phyloP scores from a whole-genome alignment of 345 rosid species.

The Barbarea vulgaris region DNA sequence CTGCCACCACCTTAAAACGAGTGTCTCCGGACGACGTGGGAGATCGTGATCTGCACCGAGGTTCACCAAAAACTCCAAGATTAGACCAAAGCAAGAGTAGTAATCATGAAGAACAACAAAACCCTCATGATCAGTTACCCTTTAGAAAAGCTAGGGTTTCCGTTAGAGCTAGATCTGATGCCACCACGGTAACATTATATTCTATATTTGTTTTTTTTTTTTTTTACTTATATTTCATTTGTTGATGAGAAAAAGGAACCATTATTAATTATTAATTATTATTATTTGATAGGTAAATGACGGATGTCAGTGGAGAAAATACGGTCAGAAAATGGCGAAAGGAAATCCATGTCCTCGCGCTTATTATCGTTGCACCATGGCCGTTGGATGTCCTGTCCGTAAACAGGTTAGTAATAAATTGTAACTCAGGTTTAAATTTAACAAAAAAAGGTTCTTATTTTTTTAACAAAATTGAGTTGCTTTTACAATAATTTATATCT shows the following conservation, averaged over 20 bases:
- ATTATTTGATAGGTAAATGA: constrained; percentile 52
- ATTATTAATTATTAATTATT: neutral
- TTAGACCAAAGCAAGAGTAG: constrained; percentile 46
- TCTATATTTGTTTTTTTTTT: neutral
- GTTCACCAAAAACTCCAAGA: constrained; percentile 53
- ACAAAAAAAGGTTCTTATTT: neutral
- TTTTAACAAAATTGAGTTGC: neutral
- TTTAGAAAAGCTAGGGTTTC: constrained; percentile 67
- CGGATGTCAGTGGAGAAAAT: constrained; percentile 91
- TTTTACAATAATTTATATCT: neutral
- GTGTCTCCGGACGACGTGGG: constrained; percentile 37
- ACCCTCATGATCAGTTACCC: constrained; percentile 46
- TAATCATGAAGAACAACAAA: constrained; percentile 46
- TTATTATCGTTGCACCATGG: constrained; percentile 87
- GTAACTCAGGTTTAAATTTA: neutral
- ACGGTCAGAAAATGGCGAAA: constrained; percentile 84
- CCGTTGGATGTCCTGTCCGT: constrained; percentile 82
- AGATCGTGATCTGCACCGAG: constrained; percentile 49
- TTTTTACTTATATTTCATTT: neutral
- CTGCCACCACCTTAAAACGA: constrained; percentile 26
- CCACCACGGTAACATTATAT: constrained; percentile 46
- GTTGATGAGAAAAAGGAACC: neutral
- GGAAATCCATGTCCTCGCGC: constrained; percentile 89
- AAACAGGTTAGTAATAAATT: constrained; percentile 51
- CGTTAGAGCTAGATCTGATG: constrained; percentile 59